phyloP scores from a whole-genome alignment of 1,139 yeast species.

The Lodderomyces elongisporus region DNA sequence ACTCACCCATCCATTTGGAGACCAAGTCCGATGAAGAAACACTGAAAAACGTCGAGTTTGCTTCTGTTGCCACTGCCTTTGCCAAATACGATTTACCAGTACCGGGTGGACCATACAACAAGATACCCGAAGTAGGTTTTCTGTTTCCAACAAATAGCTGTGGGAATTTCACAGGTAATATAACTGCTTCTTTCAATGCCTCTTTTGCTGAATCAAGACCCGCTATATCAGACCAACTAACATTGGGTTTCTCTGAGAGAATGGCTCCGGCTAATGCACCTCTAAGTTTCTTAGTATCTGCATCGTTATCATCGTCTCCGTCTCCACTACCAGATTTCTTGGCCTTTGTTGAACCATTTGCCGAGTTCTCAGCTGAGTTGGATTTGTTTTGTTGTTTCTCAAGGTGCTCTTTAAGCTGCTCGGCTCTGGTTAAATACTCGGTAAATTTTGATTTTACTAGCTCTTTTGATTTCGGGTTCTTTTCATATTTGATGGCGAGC shows the following conservation, averaged over 20 bases:
- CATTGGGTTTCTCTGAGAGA: conserved; percentile 86
- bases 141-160: conserved; percentile 92
- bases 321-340: conserved; percentile 45
- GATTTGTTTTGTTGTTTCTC: conserved; percentile 53
- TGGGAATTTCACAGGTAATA: conserved; percentile 63
- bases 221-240: conserved; percentile 93
- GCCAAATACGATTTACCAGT: conserved; percentile 97
- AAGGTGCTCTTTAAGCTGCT: conserved; percentile 85
- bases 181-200: conserved; percentile 95
- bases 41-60: conserved; percentile 92
- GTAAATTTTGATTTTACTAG: conserved; percentile 83
- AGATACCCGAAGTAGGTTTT: conserved; percentile 87
- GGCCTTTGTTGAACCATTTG: conserved; percentile 58
- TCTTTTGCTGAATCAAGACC: conserved; percentile 95
- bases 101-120: conserved; percentile 97
- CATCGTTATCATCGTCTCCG: conserved; percentile 58
- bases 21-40: conserved; percentile 93
- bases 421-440: conserved; percentile 90
- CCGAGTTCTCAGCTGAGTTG: conserved; percentile 46
- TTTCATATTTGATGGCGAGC: conserved; percentile 95
- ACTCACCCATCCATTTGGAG: conserved; percentile 99
- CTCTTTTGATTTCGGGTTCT: conserved; percentile 84
- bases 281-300: conserved; percentile 80
- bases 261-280: conserved; percentile 94
- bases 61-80: conserved; percentile 98